Conservation (phyloP, 805 yeast species). For the Myxozyma neotropica region DNA sequence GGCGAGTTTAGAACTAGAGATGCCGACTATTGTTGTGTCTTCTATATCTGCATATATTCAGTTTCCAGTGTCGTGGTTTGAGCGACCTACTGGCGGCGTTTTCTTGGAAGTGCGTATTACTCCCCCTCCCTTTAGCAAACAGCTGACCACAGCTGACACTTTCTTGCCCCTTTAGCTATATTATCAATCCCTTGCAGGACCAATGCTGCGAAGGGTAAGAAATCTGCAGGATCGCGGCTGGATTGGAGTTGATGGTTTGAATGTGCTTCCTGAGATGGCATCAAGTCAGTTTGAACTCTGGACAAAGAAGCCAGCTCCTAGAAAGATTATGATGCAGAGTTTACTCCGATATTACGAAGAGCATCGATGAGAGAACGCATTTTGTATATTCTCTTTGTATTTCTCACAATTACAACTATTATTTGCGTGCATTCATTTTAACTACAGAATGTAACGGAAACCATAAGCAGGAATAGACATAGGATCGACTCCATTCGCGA, state of each 20-base stretch:
- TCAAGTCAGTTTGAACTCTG: constrained; percentile 20
- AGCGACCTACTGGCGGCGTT: constrained; percentile 14
- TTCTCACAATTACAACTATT: no score
- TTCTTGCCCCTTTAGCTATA: not conserved
- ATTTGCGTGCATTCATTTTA: no score
- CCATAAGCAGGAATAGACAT: constrained; percentile 6
- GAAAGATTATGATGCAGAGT: constrained; percentile 11
- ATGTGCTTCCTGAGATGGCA: constrained; percentile 20
- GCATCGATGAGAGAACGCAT: not conserved
- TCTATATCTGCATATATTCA: constrained; percentile 10
- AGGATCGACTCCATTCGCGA: constrained; percentile 1
- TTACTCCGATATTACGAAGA: constrained; percentile 15
- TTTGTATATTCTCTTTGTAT: not conserved
- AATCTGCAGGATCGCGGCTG: constrained; percentile 11
- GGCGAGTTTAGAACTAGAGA: constrained; percentile 4
- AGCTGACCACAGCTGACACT: not conserved
- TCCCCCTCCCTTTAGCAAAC: no score
- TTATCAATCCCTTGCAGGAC: constrained; percentile 6
- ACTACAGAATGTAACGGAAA: constrained; percentile 15
- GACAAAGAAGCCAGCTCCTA: constrained; percentile 20
- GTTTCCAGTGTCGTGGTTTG: constrained; percentile 17
- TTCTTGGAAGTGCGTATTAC: constrained; percentile 11
- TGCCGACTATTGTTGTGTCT: constrained; percentile 21
- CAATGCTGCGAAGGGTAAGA: constrained; percentile 5
- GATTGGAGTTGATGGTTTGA: constrained; percentile 18